A percentile compares a stretch with the other conserved stretches of the same genome.
Evolutionary conservation across 164 flowering plant species (phyloP).

Genomic region (Stephania cephalantha): DNA sequence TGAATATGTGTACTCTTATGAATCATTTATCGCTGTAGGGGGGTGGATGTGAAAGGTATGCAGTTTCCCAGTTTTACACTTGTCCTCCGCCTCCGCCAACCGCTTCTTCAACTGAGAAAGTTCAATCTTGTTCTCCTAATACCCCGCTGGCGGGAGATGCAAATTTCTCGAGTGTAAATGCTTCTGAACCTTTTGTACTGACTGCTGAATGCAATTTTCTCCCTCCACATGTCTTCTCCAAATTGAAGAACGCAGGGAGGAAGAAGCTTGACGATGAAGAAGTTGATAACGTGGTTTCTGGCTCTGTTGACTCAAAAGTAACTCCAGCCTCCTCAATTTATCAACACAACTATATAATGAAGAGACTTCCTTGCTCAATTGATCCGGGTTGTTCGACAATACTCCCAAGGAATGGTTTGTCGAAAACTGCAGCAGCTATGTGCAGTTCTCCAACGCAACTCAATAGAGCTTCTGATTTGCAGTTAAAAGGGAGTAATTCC

Average conservation of each 20-base stretch:
- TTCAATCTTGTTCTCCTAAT: constrained; percentile 21
- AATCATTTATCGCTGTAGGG: constrained; percentile 20
- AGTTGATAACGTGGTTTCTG: constrained; percentile 20
- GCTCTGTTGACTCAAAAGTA: constrained; percentile 10
- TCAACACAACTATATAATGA: constrained; percentile 19
- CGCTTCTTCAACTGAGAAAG: constrained; percentile 22
- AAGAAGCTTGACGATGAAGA: constrained; percentile 20
- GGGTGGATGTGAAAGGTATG: constrained; percentile 21
- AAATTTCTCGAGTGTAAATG: constrained; percentile 6
- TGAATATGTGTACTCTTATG: not conserved
- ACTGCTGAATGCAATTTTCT: constrained; percentile 16
- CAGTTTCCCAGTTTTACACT: constrained; percentile 18
- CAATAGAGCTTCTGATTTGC: constrained; percentile 21
- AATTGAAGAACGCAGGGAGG: constrained; percentile 9
- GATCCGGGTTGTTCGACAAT: constrained; percentile 13
- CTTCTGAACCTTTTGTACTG: not conserved
- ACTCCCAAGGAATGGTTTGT: not conserved
- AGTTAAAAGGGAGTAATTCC: constrained; percentile 13
- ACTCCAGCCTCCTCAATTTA: constrained; percentile 7
- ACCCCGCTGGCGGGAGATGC: constrained; percentile 1
- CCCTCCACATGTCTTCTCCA: constrained; percentile 14
- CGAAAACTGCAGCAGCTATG: not conserved
- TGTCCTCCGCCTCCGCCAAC: constrained; percentile 16
- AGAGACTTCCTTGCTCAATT: constrained; percentile 18
- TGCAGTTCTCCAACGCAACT: constrained; percentile 10